Conservation (phyloP, 192 early-diverging fungal genomes). For the Backusella circina region DNA sequence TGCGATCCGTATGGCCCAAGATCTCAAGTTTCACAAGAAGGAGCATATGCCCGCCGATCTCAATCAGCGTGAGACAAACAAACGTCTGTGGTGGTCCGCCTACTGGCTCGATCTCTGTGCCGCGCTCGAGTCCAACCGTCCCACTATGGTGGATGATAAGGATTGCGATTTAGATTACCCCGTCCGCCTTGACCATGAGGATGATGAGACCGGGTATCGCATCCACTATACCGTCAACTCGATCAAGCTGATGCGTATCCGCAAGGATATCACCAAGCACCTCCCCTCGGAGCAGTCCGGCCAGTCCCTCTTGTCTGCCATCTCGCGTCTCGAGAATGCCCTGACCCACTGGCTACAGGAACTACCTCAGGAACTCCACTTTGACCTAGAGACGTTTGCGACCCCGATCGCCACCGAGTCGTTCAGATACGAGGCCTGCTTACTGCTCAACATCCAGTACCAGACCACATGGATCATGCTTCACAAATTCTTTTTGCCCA, state of each 20-base stretch:
- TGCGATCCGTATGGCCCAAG: slow-evolving; percentile 42
- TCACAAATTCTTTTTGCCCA: slow-evolving; percentile 42
- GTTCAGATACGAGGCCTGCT: slow-evolving; percentile 33
- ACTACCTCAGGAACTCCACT: slow-evolving; percentile 29
- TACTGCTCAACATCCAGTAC: slow-evolving; percentile 37
- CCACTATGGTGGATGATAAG: slow-evolving; percentile 42
- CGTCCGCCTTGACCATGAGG: slow-evolving; percentile 29
- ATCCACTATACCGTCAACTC: slow-evolving; percentile 37
- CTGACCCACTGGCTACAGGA: slow-evolving; percentile 35
- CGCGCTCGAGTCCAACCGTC: slow-evolving; percentile 38
- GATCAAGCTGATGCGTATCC: slow-evolving; percentile 40
- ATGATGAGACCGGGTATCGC: slow-evolving; percentile 33
- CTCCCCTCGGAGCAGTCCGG: slow-evolving; percentile 40
- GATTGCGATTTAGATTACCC: slow-evolving; percentile 42
- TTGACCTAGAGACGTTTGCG: slow-evolving; percentile 24
- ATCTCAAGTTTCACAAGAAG: slow-evolving; percentile 41
- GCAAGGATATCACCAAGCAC: slow-evolving; percentile 43
- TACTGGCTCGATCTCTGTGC: slow-evolving; percentile 43
- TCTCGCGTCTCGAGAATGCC: slow-evolving; percentile 37
- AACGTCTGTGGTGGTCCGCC: slow-evolving; percentile 40
- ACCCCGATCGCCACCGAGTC: slow-evolving; percentile 16
- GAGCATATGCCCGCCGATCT: slow-evolving; percentile 32
- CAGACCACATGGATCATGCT: slow-evolving; percentile 44
- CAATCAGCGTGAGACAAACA: slow-evolving; percentile 34
- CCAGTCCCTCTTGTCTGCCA: slow-evolving; percentile 39